Base-by-base conservation (phyloP, 768 basidiomycete species). In the Psilocybe cyanescens region DNA sequence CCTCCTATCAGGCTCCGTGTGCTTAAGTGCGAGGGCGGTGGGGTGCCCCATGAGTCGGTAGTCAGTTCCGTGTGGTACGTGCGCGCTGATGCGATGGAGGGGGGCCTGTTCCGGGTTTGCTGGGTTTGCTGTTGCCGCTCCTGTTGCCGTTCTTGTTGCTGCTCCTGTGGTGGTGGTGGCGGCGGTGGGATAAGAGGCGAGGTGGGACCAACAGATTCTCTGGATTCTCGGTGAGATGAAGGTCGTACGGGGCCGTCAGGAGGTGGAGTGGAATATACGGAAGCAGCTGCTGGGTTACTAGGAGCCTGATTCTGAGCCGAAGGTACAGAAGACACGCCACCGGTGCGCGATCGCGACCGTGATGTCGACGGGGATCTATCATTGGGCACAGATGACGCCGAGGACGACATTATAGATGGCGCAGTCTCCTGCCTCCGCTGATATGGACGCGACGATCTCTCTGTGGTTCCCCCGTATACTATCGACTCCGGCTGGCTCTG, bases 1-100 rank as follows among this genome's bases (percentile, higher is more conserved):
- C 65, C 67, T 7, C 55, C 46, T 31, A 67, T 68, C 24, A 70
- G 48, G 48, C 66, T 70, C 14, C 65, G 65, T 19, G 60, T 60
- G 3, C 57, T 58, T 11, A 64, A 48, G 11, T 68, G 56, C 4
- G 66, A 65, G 9, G 61, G 48, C 11, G 64, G 49, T 7, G 50
- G 33, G 12, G 68, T 69, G 12, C 66, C 68, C 68, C 68, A 69
- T 19, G 64, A 60, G 30, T 58, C 63, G 24, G 24, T 54, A 30
- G 46, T 62, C 16, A 17, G 56, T 35, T 53, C n/a, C 3, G 47
- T 59, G 24, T 39, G 54, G 57, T 29, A 29, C 44, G 50, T 57
- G 30, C 41, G 29, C 30, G 16, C 37, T 33, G 59, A 51, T 31
- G 62, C 33, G 6, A 35, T 33, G 16, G 51, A 53, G 33, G 51